Evolutionary conservation across 2,329 filamentous ascomycete species (phyloP), one percentile per base, ranked within the genome.

Genomic region (Stenocarpella maydis): DNA sequence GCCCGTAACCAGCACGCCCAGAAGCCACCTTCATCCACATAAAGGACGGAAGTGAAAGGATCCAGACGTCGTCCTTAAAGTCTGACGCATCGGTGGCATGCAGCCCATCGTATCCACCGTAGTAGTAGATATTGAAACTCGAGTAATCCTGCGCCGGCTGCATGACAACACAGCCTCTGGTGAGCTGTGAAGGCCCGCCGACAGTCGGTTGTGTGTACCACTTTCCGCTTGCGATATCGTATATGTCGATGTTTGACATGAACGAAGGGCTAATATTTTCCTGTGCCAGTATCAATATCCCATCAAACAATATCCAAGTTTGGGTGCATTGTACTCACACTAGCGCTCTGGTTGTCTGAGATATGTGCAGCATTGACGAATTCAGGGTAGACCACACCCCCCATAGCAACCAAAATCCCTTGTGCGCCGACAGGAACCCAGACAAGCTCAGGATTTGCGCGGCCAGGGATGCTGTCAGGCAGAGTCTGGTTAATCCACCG

Each of bases 91-190:
- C 70, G 0, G 53, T 64, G 0, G 70, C 34, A 68, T 85, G 69
- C 7, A 89, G 73, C 0, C 87, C 88, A 69, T 88, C 80, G 75
- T 91, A 95, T 0, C 93, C 93, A 19, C 92, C 93, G 74, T 94
- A 96, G 81, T 93, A 93, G 82, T 95, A 95, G 61, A 97, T 90
- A 76, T 95, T 94, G 79, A 91, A 92, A 69, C 90, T 94, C 14
- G 91, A 92, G 41, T 84, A 85, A 76, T 94, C 92, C 53, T 88
- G 83, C 17, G 92, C 90, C 0, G 88, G 83, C n/a, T 88, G 92
- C 1, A 93, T 88, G 0, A 94, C 91, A 4, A 92, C 90, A 75
- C 93, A 96, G 76, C 91, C 84, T 84, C 91, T 77, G 80, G 92
- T 76, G 79, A 87, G 78, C 81, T 88, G 76, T 15, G 83, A 81